Evolutionary conservation across 805 yeast genomes (phyloP), one percentile per base, ranked within the genome.

Genomic region (Hyphopichia homilentoma): DNA sequence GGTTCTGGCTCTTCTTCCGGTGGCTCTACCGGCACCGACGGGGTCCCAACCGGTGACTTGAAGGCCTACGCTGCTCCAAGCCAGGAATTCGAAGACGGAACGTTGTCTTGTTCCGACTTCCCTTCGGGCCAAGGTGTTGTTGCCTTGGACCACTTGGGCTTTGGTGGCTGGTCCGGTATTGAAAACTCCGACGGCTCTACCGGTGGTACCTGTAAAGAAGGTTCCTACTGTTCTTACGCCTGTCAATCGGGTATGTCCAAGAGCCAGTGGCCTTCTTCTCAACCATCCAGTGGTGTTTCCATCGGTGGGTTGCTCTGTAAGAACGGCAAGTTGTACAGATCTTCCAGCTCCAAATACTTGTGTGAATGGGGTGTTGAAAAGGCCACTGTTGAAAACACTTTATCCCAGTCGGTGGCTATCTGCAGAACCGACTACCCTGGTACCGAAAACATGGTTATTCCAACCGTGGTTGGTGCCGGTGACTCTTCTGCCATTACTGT

Each of bases 381-480:
- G 32, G 94, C 95, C 30, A 55, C 61, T 33, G 89, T 84, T 47
- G 82, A 71, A 38, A 77, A 79, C 50, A 70, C 84, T 48, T 64
- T 85, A 38, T 54, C 60, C 45, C 57, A 81, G 39, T 72, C 73
- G 33, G 88, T 90, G 50, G 90, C 97, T 39, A 67, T 93, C 53
- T 93, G 98, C 76, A 84, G 97, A 73, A 90, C 98, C 41, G 98
- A 90, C 63, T 90, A 90, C 78, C 98, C 98, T 56, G 98, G 98
- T 70, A 82, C 96, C 44, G 98, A 90, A 73, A 88, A 88, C 77
- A 93, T 90, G 97, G 94, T 81, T 47, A 75, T 90, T 41, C 97
- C 98, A 60, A 89, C 97, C 39, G 69, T 77, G 42, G 83, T 89
- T 33, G 60, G 58, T 21, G 84, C 82, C 38, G 96, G 95, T 50